Evolutionary conservation across 2,329 filamentous ascomycete genomes (phyloP), one percentile per base, ranked within the genome.

Genomic region (Rutstroemia sp.): DNA sequence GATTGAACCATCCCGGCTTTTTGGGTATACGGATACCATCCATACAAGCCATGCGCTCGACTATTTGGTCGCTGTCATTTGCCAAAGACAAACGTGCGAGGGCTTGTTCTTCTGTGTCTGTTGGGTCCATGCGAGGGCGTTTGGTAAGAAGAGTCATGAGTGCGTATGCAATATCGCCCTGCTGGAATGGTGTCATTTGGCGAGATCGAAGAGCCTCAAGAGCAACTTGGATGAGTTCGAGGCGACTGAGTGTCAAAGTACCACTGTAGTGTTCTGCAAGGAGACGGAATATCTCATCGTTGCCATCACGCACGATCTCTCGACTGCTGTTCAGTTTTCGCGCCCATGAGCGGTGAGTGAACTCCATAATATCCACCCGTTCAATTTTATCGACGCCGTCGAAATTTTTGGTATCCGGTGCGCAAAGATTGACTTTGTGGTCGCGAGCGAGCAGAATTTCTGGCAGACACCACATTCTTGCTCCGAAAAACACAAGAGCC

Each of bases 1-100:
- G 52, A 5, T 62, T 61, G 19, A 69, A 63, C 45, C 62, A 64
- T 4, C 57, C 57, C 36, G 56, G 56, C 27, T 25, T 48, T n/a
- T 25, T 44, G 16, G 16, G 36, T 30, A 36, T 30, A 2, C 42
- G 51, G 10, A 51, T 10, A 5, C 16, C 59, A 57, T 48, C 58
- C 53, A 57, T 56, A 2, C 63, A 67, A 6, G 67, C 57, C 59
- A 71, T 65, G 14, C 68, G 63, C 46, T 71, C 69, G 7, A 71
- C 58, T 3, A 71, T 60, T 2, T 58, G 62, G 48, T 70, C 67
- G 51, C 61, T 69, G 50, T 71, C 68, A 48, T 71, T 70, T 7
- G 63, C 57, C 8, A 71, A 57, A 9, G 64, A 69, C 4, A 71
- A 60, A 10, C 68, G 62, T 12, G 67, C 69, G 2, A 71, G 62